Evolutionary conservation across 208 protist genomes (phyloP).

Genomic region (Wallacemonas sp.): DNA sequence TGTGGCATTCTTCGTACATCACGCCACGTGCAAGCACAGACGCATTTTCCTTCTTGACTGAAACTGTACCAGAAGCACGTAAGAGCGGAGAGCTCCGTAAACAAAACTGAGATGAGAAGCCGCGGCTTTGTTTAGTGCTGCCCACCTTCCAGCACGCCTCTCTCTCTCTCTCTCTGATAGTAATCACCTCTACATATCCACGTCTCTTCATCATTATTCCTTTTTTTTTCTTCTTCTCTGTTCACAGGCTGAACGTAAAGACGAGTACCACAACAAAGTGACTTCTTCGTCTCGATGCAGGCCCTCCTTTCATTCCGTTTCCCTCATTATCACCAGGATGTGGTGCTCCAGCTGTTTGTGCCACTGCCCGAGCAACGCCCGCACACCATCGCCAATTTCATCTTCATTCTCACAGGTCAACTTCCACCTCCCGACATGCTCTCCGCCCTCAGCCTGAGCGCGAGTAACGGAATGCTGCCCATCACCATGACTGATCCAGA

Average conservation of each 20-base stretch:
- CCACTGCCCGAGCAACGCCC: slow-evolving; percentile 53
- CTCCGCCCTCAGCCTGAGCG: slow-evolving; percentile 24
- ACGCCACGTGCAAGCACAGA: no score
- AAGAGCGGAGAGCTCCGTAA: no score
- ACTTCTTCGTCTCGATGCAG: slow-evolving; percentile 39
- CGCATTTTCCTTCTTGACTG: no score
- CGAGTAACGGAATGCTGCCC: slow-evolving; percentile 18
- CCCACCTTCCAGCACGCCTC: background rate
- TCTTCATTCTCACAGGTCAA: slow-evolving; percentile 64
- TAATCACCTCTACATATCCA: background rate
- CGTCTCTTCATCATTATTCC: no score
- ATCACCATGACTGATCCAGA: background rate
- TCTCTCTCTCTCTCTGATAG: background rate
- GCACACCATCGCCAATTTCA: slow-evolving; percentile 56
- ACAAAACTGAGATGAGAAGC: no score
- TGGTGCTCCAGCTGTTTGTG: slow-evolving; percentile 45
- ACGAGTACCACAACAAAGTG: no score
- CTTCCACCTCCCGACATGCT: slow-evolving; percentile 45
- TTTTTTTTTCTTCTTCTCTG: no score
- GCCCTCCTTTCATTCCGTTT: slow-evolving; percentile 64
- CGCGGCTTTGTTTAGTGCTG: no score
- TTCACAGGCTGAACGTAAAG: no score
- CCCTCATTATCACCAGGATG: slow-evolving; percentile 35
- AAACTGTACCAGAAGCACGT: no score
- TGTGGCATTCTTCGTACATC: no score